phyloP scores from a whole-genome alignment of 176 grass and related monocot genomes.

The Panicum miliaceum region DNA sequence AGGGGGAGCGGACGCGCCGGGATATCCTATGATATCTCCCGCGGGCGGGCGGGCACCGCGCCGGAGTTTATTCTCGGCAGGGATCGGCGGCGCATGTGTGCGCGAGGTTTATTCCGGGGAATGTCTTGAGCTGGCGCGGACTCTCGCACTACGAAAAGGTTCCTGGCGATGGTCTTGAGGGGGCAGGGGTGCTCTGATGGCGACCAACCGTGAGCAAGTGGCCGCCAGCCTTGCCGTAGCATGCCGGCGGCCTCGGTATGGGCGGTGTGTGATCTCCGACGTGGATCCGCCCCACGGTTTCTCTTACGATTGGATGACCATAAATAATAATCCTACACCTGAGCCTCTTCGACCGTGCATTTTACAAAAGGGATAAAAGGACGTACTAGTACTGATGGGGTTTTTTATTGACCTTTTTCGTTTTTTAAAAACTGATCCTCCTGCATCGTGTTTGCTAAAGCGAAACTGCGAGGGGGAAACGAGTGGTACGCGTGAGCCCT shows the following conservation, averaged over 20 bases:
- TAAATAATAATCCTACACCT: neutral
- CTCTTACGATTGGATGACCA: neutral
- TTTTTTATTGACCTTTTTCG: neutral
- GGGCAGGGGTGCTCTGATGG: neutral
- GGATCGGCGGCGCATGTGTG: neutral
- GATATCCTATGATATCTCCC: neutral
- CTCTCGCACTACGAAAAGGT: constrained; percentile 14
- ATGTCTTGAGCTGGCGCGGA: constrained; percentile 27
- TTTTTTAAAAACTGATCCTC: neutral
- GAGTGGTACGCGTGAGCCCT: neutral
- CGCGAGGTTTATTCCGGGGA: constrained; percentile 30
- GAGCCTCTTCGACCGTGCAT: neutral
- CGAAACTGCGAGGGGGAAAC: neutral
- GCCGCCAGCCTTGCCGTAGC: neutral
- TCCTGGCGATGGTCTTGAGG: too few relatives aligned
- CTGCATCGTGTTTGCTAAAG: neutral
- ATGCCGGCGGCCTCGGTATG: neutral
- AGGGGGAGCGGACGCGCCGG: neutral
- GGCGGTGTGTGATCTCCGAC: neutral
- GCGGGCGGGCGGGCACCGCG: neutral
- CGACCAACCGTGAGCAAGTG: neutral
- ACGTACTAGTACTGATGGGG: neutral
- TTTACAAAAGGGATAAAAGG: too few relatives aligned
- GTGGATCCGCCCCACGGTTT: neutral
- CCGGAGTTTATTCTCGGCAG: neutral